Evolutionary conservation across 495 filamentous ascomycete species (phyloP), one percentile per base, ranked within the genome.

Genomic region (Aspergillus conjunctus): DNA sequence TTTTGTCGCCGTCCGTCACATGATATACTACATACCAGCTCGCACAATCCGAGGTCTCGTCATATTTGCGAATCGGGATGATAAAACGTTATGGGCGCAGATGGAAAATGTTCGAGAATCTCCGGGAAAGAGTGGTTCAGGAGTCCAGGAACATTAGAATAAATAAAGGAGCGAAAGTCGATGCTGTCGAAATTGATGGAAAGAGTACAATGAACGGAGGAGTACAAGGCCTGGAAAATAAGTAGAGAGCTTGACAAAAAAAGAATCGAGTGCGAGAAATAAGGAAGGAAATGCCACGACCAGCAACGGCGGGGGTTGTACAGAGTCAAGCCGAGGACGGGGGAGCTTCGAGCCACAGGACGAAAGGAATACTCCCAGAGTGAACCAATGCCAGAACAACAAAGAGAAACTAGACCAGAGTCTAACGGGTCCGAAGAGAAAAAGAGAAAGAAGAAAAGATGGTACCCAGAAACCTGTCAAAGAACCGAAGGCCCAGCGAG

Each of bases 11-110:
- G 18, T 37, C 15, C 8, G 21, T 17, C 3, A 22, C 9, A 17
- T 17, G n/a, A 10, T 10, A 30, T n/a, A 32, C 41, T 21, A 72
- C 81, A 46, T 85, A 92, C 89, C 89, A 68, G 89, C 90, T 75
- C 90, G 82, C 72, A 93, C 86, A 60, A 91, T 90, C 64, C 87
- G 81, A 68, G 89, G 89, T 70, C 89, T 84, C 65, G 88, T 84
- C 89, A 92, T 91, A 22, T 56, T 74, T 65, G 44, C 31, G 33
- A 58, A 41, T 50, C 3, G 34, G 37, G n/a, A 51, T 51, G 12
- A n/a, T 12, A 46, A 39, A 37, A 67, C 60, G 60, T 55, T 59
- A 60, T 62, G 48, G 54, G 54, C 57, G 51, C 58, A 49, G 53
- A 56, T 26, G 15, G 37, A 60, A 32, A 10, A 21, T 22, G 32